Conservation (phyloP, 2,329 filamentous ascomycete species). For the Tolypocladium endophyticum region DNA sequence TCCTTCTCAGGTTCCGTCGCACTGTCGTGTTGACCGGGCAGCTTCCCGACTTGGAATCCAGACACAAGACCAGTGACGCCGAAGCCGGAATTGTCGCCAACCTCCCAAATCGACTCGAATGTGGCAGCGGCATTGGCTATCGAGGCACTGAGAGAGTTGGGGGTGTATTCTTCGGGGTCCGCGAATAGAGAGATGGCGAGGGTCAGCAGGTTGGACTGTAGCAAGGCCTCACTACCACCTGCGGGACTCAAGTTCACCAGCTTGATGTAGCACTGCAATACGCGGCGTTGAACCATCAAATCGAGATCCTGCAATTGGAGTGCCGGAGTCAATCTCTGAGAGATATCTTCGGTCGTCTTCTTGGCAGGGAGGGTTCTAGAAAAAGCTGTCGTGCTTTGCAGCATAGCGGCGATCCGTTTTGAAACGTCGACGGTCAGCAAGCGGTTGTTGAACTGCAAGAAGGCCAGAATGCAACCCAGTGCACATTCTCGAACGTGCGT, state of each 20-base stretch:
- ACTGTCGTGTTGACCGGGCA: slow-evolving; percentile 57
- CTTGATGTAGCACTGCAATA: slow-evolving; percentile 90
- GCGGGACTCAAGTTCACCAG: slow-evolving; percentile 80
- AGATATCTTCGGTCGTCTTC: slow-evolving; percentile 78
- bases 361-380: slow-evolving; percentile 73
- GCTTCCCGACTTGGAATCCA: slow-evolving; percentile 61
- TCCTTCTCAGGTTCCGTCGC: slow-evolving; percentile 34
- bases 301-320: slow-evolving; percentile 84
- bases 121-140: slow-evolving; percentile 84
- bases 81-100: slow-evolving; percentile 89
- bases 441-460: slow-evolving; percentile 86
- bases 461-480: slow-evolving; percentile 80
- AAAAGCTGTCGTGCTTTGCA: slow-evolving; percentile 88
- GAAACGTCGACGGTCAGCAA: slow-evolving; percentile 89
- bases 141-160: slow-evolving; percentile 76
- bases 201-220: slow-evolving; percentile 86
- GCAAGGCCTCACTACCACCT: slow-evolving; percentile 72
- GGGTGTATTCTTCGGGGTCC: slow-evolving; percentile 79
- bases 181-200: slow-evolving; percentile 86
- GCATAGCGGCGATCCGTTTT: slow-evolving; percentile 83
- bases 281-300: slow-evolving; percentile 83
- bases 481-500: slow-evolving; percentile 93
- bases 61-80: slow-evolving; percentile 79
- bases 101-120: slow-evolving; percentile 92
- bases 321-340: slow-evolving; percentile 72